Percentiles rank a stretch among this genome's conserved stretches.
Evolutionary conservation across 805 yeast genomes (phyloP).

Genomic region (Yarrowia sp.): DNA sequence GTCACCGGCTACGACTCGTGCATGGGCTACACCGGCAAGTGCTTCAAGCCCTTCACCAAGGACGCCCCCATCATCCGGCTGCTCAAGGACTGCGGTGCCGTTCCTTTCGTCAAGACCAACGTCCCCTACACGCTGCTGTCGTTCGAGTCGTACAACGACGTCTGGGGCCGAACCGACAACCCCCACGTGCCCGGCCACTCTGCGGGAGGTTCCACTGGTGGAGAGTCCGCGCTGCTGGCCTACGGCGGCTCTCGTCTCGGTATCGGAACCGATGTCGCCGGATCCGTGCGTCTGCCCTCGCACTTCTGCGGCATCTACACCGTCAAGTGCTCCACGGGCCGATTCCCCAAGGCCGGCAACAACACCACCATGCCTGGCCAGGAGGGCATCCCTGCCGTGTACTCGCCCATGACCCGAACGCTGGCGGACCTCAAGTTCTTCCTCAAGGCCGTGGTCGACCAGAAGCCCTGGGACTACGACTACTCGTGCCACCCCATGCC

Average conservation of each 20-base stretch:
- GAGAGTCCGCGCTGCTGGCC: slow-evolving; percentile 51
- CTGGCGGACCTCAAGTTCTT: slow-evolving; percentile 52
- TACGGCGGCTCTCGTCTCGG: slow-evolving; percentile 52
- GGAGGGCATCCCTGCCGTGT: slow-evolving; percentile 48
- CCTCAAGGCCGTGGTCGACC: slow-evolving; percentile 46
- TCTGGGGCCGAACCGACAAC: slow-evolving; percentile 51
- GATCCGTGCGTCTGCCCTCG: slow-evolving; percentile 56
- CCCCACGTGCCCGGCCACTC: slow-evolving; percentile 49
- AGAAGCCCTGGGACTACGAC: slow-evolving; percentile 58
- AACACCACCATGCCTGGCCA: slow-evolving; percentile 46
- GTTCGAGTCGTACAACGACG: slow-evolving; percentile 54
- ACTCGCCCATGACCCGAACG: slow-evolving; percentile 48
- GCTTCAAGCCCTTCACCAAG: slow-evolving; percentile 44
- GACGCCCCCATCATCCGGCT: slow-evolving; percentile 46
- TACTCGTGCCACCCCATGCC: slow-evolving; percentile 49
- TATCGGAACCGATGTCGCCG: slow-evolving; percentile 57
- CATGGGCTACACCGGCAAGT: slow-evolving; percentile 47
- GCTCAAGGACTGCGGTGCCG: slow-evolving; percentile 53
- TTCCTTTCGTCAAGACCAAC: slow-evolving; percentile 55
- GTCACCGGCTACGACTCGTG: slow-evolving; percentile 53
- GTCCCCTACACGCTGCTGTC: slow-evolving; percentile 58
- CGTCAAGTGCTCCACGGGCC: slow-evolving; percentile 49
- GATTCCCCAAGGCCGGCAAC: slow-evolving; percentile 48
- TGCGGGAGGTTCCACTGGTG: slow-evolving; percentile 57
- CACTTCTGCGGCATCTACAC: slow-evolving; percentile 53